Evolutionary conservation across 2,329 filamentous ascomycete species (phyloP).

Genomic region (Aspergillus eucalypticola): DNA sequence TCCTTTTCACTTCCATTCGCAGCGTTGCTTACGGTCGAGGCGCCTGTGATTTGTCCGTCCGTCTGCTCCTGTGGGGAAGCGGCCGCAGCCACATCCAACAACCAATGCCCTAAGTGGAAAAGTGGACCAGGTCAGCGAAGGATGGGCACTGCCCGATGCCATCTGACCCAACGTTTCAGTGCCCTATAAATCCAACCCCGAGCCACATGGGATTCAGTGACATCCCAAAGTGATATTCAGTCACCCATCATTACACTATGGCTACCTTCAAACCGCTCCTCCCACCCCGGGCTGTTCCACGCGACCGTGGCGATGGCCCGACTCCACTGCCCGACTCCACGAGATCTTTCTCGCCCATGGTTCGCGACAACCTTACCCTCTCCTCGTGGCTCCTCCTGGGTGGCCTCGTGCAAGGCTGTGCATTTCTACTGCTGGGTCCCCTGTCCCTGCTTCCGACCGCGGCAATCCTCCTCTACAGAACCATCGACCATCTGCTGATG

Average conservation of each 20-base stretch:
- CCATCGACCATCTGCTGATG: conserved; percentile 37
- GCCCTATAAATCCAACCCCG: too few species aligned
- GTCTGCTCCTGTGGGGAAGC: too few species aligned
- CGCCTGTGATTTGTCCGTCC: too few species aligned
- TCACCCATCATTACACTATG: neutral
- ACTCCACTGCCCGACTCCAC: neutral
- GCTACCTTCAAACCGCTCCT: conserved; percentile 6
- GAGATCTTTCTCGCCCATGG: neutral
- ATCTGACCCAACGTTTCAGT: too few species aligned
- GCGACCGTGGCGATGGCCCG: neutral
- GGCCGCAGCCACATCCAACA: too few species aligned
- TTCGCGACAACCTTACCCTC: conserved; percentile 41
- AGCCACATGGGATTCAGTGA: too few species aligned
- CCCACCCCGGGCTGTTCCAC: neutral
- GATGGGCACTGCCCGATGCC: too few species aligned
- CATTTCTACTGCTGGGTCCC: conserved; percentile 35
- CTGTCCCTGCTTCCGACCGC: conserved; percentile 36
- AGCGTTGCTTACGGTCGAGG: too few species aligned
- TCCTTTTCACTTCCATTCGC: too few species aligned
- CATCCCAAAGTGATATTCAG: neutral
- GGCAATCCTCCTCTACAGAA: conserved; percentile 35
- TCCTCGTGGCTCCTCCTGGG: conserved; percentile 46
- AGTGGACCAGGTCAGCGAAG: too few species aligned
- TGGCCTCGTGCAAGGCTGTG: conserved; percentile 39
- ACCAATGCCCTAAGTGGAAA: too few species aligned